A percentile compares a stretch with the other conserved stretches of the same genome.
Evolutionary conservation across 495 filamentous ascomycete genomes (phyloP).

Genomic region (Penicillium antarcticum): DNA sequence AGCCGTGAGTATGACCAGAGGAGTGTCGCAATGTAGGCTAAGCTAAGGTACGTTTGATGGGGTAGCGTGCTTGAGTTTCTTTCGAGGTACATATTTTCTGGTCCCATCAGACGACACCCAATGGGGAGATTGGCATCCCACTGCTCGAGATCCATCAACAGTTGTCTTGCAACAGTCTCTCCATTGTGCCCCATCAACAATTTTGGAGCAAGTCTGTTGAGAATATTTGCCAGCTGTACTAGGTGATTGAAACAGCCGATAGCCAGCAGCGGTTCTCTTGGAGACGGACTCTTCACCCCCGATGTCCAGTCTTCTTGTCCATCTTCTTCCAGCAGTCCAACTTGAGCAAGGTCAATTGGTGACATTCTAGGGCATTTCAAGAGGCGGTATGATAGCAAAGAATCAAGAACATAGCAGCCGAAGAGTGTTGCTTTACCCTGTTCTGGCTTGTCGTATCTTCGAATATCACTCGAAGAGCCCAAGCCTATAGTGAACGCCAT

Average conservation of each 20-base stretch:
- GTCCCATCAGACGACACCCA: slow-evolving; percentile 39
- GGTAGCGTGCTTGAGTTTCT: slow-evolving; percentile 43
- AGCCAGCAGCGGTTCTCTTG: slow-evolving; percentile 51
- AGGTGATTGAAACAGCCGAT: slow-evolving; percentile 63
- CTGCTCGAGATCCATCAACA: slow-evolving; percentile 38
- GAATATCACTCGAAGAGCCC: slow-evolving; percentile 25
- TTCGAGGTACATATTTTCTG: slow-evolving; percentile 41
- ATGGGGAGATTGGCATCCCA: slow-evolving; percentile 42
- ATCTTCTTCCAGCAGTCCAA: slow-evolving; percentile 55
- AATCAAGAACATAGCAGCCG: slow-evolving; percentile 66
- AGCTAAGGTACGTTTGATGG: slow-evolving; percentile 46
- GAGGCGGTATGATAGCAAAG: slow-evolving; percentile 55
- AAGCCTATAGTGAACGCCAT: slow-evolving; percentile 51
- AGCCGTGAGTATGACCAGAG: slow-evolving; percentile 42
- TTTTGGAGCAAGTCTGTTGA: slow-evolving; percentile 43
- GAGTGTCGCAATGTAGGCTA: slow-evolving; percentile 45
- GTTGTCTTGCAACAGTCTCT: slow-evolving; percentile 34
- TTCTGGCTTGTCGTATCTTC: slow-evolving; percentile 34
- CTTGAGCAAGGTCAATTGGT: slow-evolving; percentile 40
- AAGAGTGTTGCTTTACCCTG: slow-evolving; percentile 51
- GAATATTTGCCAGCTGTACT: slow-evolving; percentile 44
- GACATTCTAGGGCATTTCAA: slow-evolving; percentile 52
- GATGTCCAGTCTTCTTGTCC: slow-evolving; percentile 71
- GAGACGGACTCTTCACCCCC: slow-evolving; percentile 50
- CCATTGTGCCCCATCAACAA: slow-evolving; percentile 28